Base-by-base conservation (phyloP, 805 yeast genomes). In the Pichia eremophila region DNA sequence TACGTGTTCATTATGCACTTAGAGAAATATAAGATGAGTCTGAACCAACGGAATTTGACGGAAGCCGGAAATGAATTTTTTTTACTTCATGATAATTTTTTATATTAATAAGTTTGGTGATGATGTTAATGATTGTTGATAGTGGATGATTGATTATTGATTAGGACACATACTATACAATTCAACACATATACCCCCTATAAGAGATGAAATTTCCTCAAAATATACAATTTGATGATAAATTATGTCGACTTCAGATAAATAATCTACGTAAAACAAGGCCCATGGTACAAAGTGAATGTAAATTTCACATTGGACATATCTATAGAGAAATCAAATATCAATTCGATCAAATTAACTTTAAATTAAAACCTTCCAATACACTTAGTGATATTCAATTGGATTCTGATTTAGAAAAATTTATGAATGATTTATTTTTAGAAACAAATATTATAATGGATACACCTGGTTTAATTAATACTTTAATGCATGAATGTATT, bases 261-360 rank as follows among this genome's bases (percentile, higher is more conserved):
- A 45, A 39, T n/a, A 48, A 45, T 38, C 31, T 48, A 7, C 28
- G 51, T 14, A 48, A 48, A 36, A 45, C 48, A 2, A 41, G 40
- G 28, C 48, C 51, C 6, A 22, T 45, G 9, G 51, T 48, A 5
- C 35, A 42, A 38, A 41, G 51, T 41, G 48, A 44, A 22, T 45
- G 46, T 37, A 48, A 48, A 31, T 48, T 48, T 36, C 51, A 48
- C 15, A 37, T 48, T 29, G 40, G 48, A 7, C 48, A 48, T 29
- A 48, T 48, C 4, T 45, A 48, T 27, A 22, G 39, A 28, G 46
- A 48, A 19, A 17, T 48, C n/a, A 37, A 22, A 34, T 45, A 45
- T 19, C 40, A 45, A n/a, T 41, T 48, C 36, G 46, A 48, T 7
- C 51, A 45, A 29, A 41, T 48, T n/a, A 39, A 43, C 1, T 15